These are phyloP conservation scores for Filosporella fistucella DNA, from an alignment of 495 filamentous ascomycete species.

Conservation along the genomic window DNA sequence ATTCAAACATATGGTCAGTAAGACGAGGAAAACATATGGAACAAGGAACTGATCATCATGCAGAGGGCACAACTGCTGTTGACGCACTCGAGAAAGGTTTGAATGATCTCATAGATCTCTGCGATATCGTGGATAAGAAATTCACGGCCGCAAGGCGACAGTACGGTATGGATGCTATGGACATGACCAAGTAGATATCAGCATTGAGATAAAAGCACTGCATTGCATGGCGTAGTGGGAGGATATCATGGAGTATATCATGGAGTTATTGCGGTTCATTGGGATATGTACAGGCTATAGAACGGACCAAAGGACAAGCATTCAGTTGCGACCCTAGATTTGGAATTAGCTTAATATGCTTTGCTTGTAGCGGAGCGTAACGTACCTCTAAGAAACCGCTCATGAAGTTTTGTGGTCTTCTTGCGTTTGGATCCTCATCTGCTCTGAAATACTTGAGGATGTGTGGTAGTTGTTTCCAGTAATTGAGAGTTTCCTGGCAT, in stretches of 20 bases:
- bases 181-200: too few relatives aligned
- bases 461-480: slow-evolving; percentile 96
- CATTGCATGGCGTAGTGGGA: slow-evolving; percentile 21
- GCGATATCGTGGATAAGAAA: slow-evolving; percentile 84
- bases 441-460: slow-evolving; percentile 95
- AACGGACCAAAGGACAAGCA: slow-evolving; percentile 12
- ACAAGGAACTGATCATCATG: slow-evolving; percentile 4
- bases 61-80: slow-evolving; percentile 74
- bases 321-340: slow-evolving; percentile 31
- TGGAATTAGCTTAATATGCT: slow-evolving; percentile 12
- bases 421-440: slow-evolving; percentile 77
- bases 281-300: slow-evolving; percentile 24
- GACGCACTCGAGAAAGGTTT: slow-evolving; percentile 88
- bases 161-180: slow-evolving; percentile 35
- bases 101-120: slow-evolving; percentile 80
- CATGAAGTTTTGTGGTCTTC: slow-evolving; percentile 83
- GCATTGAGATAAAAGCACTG: slow-evolving; percentile 3
- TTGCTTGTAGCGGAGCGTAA: not conserved
- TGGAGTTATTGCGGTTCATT: slow-evolving; percentile 14
- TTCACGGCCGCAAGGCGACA: slow-evolving; percentile 64
- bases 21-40: slow-evolving; percentile 1
- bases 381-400: slow-evolving; percentile 77
- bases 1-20: slow-evolving; percentile 90
- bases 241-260: slow-evolving; percentile 18
- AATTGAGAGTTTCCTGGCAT: slow-evolving; percentile 90